Conservation (phyloP, 176 grass and related monocot species). For the Cenchrus fungigraminus region DNA sequence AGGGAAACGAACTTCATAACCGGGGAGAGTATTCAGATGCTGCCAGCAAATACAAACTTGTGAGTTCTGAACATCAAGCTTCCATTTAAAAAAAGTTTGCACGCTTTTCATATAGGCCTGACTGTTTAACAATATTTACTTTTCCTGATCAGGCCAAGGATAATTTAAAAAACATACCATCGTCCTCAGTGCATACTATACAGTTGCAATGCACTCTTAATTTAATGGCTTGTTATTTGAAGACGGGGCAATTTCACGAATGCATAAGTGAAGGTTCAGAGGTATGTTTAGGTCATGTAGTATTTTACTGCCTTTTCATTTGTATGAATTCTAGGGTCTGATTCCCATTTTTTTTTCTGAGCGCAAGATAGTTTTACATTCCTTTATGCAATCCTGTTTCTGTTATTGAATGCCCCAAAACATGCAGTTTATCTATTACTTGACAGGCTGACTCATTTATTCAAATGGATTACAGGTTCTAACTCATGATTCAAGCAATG, state of each 20-base stretch:
- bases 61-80: slow-evolving; percentile 46
- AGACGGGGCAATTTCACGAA: slow-evolving; percentile 69
- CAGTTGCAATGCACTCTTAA: slow-evolving; percentile 93
- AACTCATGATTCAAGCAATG: slow-evolving; percentile 72
- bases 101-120: slow-evolving; percentile 12
- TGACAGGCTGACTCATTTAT: slow-evolving; percentile 23
- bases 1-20: slow-evolving; percentile 94
- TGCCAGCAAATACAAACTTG: slow-evolving; percentile 86
- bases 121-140: slow-evolving; percentile 11
- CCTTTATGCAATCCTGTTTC: not conserved
- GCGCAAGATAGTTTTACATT: not conserved
- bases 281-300: slow-evolving; percentile 53
- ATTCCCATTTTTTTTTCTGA: not conserved
- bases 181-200: slow-evolving; percentile 50
- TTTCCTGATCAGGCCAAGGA: slow-evolving; percentile 80
- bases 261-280: slow-evolving; percentile 93
- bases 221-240: slow-evolving; percentile 98
- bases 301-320: slow-evolving; percentile 32
- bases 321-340: slow-evolving; percentile 16
- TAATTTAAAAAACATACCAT: slow-evolving; percentile 73
- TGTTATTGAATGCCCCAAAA: not conserved
- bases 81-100: slow-evolving; percentile 17
- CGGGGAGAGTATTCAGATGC: slow-evolving; percentile 73
- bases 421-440: not conserved
- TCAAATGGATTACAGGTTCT: slow-evolving; percentile 70